A percentile compares a stretch with the other conserved stretches of the same genome.
These are phyloP conservation scores for Nissolia schottii DNA, from an alignment of 306 rosid genomes.

Conservation along the genomic window DNA sequence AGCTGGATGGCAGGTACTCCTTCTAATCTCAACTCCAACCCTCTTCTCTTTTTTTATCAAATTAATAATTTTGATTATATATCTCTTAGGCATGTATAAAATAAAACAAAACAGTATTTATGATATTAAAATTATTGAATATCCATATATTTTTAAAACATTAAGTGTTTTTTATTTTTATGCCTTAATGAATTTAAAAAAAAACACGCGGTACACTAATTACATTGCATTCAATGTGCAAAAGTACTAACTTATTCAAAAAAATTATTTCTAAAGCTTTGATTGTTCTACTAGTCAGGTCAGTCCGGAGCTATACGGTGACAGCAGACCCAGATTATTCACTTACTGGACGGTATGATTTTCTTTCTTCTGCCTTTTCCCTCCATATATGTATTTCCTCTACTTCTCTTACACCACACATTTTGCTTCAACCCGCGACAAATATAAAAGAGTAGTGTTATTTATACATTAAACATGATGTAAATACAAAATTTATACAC, in stretches of 20 bases:
- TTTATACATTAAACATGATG: too few relatives aligned
- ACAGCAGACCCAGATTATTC: constrained; percentile 88
- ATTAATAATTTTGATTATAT: neutral
- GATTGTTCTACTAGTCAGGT: constrained; percentile 96
- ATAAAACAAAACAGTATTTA: too few relatives aligned
- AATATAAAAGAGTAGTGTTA: too few relatives aligned
- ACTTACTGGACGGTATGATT: constrained; percentile 91
- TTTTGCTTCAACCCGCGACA: neutral
- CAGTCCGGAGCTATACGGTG: constrained; percentile 99
- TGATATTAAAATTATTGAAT: too few relatives aligned
- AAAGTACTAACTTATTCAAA: neutral
- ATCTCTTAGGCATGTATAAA: neutral
- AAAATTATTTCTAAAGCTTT: constrained; percentile 46
- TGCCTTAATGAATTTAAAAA: too few relatives aligned
- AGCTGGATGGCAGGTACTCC: constrained; percentile 98
- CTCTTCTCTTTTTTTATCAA: neutral
- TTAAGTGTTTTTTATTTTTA: too few relatives aligned
- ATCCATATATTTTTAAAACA: too few relatives aligned
- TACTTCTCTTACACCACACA: neutral
- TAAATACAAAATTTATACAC: too few relatives aligned
- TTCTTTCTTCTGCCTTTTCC: neutral
- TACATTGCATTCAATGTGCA: neutral
- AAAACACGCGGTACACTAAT: neutral
- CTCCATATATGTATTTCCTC: neutral
- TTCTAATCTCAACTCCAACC: neutral